Conservation (phyloP, 768 basidiomycete species). For the Amyloporia xantha region DNA sequence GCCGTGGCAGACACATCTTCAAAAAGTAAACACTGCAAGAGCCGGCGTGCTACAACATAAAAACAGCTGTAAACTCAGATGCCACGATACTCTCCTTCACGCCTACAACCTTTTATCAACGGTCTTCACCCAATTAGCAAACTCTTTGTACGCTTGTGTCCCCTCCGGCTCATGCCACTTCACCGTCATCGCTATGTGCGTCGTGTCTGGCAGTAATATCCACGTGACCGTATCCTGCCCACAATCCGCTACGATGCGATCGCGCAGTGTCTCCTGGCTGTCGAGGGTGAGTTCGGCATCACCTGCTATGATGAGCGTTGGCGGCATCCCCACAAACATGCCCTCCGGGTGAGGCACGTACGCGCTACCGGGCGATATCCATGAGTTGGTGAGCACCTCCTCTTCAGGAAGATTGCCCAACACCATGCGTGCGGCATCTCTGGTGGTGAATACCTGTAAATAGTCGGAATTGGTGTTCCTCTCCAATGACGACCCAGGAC, state of each 20-base stretch:
- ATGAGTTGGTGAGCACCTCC: constrained; percentile 40
- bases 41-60: too few species aligned
- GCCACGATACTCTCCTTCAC: too few species aligned
- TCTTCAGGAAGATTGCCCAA: constrained; percentile 41
- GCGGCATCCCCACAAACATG: constrained; percentile 50
- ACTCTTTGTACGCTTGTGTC: neutral
- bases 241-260: constrained; percentile 19
- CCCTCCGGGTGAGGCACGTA: constrained; percentile 21
- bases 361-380: constrained; percentile 53
- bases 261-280: constrained; percentile 17
- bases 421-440: constrained; percentile 36
- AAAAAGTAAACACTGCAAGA: too few species aligned
- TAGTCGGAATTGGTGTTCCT: constrained; percentile 26
- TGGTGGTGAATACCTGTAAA: constrained; percentile 1
- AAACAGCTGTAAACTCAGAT: too few species aligned
- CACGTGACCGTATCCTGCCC: constrained; percentile 8
- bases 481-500: constrained; percentile 2
- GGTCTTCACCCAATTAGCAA: constrained; percentile 2
- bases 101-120: too few species aligned
- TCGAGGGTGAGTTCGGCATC: constrained; percentile 56
- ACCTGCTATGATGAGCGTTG: constrained; percentile 53
- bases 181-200: constrained; percentile 1
- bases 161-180: constrained; percentile 7
- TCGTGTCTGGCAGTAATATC: constrained; percentile 3
- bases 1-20: too few species aligned